Evolutionary conservation across 2,329 filamentous ascomycete genomes (phyloP), one percentile per base, ranked within the genome.

Genomic region (Basipetospora chlamydospora): DNA sequence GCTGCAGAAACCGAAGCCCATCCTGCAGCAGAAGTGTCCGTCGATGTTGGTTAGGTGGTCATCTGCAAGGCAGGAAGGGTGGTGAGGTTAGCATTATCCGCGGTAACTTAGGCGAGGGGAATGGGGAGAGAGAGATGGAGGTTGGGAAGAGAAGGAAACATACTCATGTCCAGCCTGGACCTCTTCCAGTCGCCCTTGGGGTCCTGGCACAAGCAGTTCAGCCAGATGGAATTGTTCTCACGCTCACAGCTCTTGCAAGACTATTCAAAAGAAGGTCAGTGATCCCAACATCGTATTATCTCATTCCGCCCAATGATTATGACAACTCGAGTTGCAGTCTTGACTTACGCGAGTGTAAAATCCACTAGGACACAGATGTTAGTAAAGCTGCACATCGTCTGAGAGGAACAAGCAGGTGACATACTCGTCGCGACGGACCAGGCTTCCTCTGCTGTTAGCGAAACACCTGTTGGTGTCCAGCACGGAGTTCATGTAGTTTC

Each of bases 1-100:
- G n/a, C n/a, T n/a, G n/a, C n/a, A n/a, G n/a, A n/a, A n/a, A n/a
- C 35, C 28, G 35, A 26, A 37, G 26, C 15, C 12, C 5, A 17
- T 31, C 3, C 28, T 20, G n/a, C 35, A 37, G 28, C 35, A 37
- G 15, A 37, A 8, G 6, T n/a, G n/a, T 13, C 26, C 35, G 16
- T 37, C 22, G 8, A 23, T 15, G 7, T 37, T 37, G 18, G 26
- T 15, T 8, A 37, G 1, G 28, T 25, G 16, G 3, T 16, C 9
- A 16, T 37, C 35, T 37, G 26, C n/a, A 22, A n/a, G 4, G 21
- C 10, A n/a, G 23, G 26, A 13, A 12, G 10, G 11, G 25, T 12
- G 23, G 13, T 5, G 23, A 23, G 11, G 22, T 16, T 13, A 35
- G 16, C 4, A 18, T n/a, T 12, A n/a, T 25, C n/a, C 10, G 15